Base-by-base conservation (phyloP, 768 basidiomycete species). In the Suillus placidus region DNA sequence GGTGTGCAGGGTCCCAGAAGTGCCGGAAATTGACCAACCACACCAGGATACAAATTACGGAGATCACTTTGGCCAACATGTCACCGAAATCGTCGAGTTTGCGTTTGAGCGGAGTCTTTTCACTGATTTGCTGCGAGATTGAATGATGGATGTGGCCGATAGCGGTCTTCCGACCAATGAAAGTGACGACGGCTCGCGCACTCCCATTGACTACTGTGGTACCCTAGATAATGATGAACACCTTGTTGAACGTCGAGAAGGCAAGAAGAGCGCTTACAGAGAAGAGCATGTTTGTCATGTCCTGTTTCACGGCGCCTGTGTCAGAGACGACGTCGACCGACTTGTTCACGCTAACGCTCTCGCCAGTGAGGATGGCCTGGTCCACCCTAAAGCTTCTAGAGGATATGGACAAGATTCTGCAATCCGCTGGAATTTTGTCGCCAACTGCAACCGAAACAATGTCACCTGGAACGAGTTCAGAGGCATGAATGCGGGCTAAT, bases 61-160 rank as follows among this genome's bases (percentile, higher is more conserved):
- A 87, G 79, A 99, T 99, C 77, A 99, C 96, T 77, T 98, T 99
- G 35, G 97, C 97, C 60, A 99, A 85, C 85, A 91, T 90, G 74
- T 99, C 96, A 65, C 97, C 97, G 70, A 99, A 99, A 76, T 99
- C 97, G 76, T 99, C 97, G 55, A 99, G 85, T 78, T 98, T 98
- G 68, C 93, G 90, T 79, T 99, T 99, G 60, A 99, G 80, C 0
- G 97, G 97, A 0, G 97, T 99, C 84, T 99, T 98, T 71, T 98
- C 96, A 63, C 84, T 88, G 70, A 96, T 96, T 76, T 97, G 95
- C 38, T 90, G 86, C 7, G 93, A 87, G 76, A 99, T 99, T 54
- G 95, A 97, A 71, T 94, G 92, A 82, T 99, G 97, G 69, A 99
- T 99, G 73, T 97, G 91, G 35, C 97, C 97, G 70, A 99, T 95